Conservation (phyloP, 75 land plant species). For the Pinus albicaulis region DNA sequence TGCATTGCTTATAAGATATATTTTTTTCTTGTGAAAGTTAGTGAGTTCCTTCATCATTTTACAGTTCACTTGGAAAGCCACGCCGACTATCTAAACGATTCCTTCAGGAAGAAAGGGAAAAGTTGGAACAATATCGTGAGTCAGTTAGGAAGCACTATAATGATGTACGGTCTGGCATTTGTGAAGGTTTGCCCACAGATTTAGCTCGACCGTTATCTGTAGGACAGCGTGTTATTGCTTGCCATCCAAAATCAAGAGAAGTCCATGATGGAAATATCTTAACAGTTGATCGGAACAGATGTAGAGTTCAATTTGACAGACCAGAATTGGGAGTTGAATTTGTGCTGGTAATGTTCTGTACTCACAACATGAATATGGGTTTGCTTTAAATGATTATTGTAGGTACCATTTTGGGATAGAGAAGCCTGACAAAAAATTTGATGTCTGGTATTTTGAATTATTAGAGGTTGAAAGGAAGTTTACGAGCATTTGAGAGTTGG, state of each 20-base stretch:
- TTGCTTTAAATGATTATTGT: too few species aligned
- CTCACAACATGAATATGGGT: too few species aligned
- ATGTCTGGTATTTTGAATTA: too few species aligned
- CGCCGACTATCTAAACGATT: slow-evolving; percentile 42
- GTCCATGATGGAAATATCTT: slow-evolving; percentile 44
- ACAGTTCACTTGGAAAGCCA: slow-evolving; percentile 54
- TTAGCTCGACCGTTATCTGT: slow-evolving; percentile 47
- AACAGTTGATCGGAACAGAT: slow-evolving; percentile 38
- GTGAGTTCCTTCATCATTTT: background rate
- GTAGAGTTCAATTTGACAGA: slow-evolving; percentile 49
- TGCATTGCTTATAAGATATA: background rate
- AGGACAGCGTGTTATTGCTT: slow-evolving; percentile 49
- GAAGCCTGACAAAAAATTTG: too few species aligned
- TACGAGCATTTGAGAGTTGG: too few species aligned
- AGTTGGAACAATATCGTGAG: slow-evolving; percentile 37
- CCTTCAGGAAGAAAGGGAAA: slow-evolving; percentile 44
- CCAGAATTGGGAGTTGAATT: slow-evolving; percentile 52
- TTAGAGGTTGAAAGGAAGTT: too few species aligned
- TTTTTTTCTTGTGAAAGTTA: background rate
- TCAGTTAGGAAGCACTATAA: slow-evolving; percentile 40
- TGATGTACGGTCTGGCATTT: slow-evolving; percentile 28
- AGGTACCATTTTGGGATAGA: too few species aligned
- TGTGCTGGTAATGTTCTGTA: slow-evolving; percentile 20
- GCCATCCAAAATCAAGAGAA: slow-evolving; percentile 46
- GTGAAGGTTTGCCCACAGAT: slow-evolving; percentile 40